Base-by-base conservation (phyloP, 495 filamentous ascomycete species). In the Pyronema domesticum region DNA sequence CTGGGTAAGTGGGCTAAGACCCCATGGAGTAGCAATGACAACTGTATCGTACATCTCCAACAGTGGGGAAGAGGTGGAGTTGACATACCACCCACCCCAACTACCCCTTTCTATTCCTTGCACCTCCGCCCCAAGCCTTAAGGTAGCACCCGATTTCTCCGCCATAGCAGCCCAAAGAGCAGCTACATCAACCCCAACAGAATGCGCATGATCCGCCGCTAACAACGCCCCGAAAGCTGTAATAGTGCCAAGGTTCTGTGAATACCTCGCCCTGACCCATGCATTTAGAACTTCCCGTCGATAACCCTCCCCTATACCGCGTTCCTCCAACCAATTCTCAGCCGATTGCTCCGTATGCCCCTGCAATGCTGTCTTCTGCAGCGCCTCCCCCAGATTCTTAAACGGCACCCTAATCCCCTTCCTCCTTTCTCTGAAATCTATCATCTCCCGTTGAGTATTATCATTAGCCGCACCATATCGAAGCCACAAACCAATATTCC, bases 231-330 rank as follows among this genome's bases (percentile, higher is more conserved):
- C 85, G 33, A 98, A 68, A 1, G 84, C 93, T 60, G 95, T 88
- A 34, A 96, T 88, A 40, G 78, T 67, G 3, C 68, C 72, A 10
- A 98, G 65, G 58, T 98, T 95, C 58, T 89, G 85, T 0, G 82
- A 88, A 69, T 95, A 95, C 64, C 95, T 95, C 23, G 94, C 91
- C 4, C 91, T 74, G 0, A 86, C 93, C 61, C 81, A 85, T 0
- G 89, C 83, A 68, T 95, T 91, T 5, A 96, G 76, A 36, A 98
- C 78, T 42, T 98, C 87, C 5, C 77, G 77, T 3, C 83, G 70
- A 63, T 93, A 96, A 1, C 5, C 11, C 36, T 51, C 48, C 3
- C 18, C 33, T 17, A 37, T 23, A 14, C 48, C 48, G 1, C 18
- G 13, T 10, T 17, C 11, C 13, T 17, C 1, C 5, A 51, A 33